Evolutionary conservation across 257 asterid species (phyloP).

Genomic region (Petrea volubilis): DNA sequence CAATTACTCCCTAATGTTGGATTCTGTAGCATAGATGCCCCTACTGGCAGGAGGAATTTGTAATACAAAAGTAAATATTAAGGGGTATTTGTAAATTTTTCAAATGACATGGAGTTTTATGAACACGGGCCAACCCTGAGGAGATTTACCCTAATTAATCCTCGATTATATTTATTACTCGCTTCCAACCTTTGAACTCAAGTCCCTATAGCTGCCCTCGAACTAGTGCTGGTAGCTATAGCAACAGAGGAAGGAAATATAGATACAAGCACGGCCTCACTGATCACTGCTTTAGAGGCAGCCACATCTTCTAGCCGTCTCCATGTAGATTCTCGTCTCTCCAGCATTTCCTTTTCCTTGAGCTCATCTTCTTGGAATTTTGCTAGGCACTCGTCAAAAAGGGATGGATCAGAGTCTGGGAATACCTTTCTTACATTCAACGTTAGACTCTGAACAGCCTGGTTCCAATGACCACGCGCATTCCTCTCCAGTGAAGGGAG

Average conservation of each 20-base stretch:
- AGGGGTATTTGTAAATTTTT: too few species aligned
- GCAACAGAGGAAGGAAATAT: conserved; percentile 52
- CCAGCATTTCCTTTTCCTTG: conserved; percentile 41
- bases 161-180: neutral
- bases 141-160: too few species aligned
- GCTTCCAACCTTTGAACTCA: conserved; percentile 21
- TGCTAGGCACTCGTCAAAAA: conserved; percentile 50
- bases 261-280: conserved; percentile 47
- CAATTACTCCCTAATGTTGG: too few species aligned
- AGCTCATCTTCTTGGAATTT: conserved; percentile 47
- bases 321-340: conserved; percentile 52
- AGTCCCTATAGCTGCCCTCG: conserved; percentile 34
- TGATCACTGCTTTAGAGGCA: conserved; percentile 32
- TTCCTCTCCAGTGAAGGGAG: conserved; percentile 55
- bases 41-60: too few species aligned
- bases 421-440: conserved; percentile 55
- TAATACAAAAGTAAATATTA: too few species aligned
- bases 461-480: conserved; percentile 56
- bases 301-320: conserved; percentile 51
- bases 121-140: too few species aligned
- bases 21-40: too few species aligned
- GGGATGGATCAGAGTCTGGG: conserved; percentile 48
- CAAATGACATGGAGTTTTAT: too few species aligned
- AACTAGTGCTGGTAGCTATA: conserved; percentile 34
- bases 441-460: conserved; percentile 55